Evolutionary conservation across 2,329 filamentous ascomycete genomes (phyloP).

Genomic region (Diaporthe caulivora): DNA sequence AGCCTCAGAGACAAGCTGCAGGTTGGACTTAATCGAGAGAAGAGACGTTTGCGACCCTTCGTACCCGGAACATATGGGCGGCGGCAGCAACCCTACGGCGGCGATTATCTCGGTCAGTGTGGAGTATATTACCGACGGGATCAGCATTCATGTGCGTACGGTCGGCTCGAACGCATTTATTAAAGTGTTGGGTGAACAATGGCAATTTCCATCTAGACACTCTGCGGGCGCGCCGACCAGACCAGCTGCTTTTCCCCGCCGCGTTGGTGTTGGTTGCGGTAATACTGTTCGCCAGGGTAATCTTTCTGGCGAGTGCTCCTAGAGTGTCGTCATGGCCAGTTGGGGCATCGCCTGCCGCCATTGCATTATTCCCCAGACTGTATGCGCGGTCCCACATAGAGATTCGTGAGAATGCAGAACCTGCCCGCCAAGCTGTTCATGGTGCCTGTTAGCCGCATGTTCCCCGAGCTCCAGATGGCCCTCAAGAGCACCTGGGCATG

Average conservation of each 20-base stretch:
- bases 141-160: background rate
- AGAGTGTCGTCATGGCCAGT: too few relatives aligned
- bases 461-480: background rate
- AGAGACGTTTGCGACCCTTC: background rate
- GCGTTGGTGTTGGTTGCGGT: background rate
- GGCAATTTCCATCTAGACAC: background rate
- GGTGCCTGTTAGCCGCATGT: background rate
- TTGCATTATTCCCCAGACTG: background rate
- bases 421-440: background rate
- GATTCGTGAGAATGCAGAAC: background rate
- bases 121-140: background rate
- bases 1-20: background rate
- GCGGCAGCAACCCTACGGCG: background rate
- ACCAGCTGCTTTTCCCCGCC: background rate
- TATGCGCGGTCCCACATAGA: background rate
- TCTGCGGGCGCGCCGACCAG: background rate
- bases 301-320: too few relatives aligned
- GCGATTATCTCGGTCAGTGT: background rate
- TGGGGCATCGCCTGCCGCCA: background rate
- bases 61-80: background rate
- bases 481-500: background rate
- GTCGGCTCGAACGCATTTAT: background rate
- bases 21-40: background rate
- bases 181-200: background rate
- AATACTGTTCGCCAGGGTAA: background rate